A percentile compares a stretch with the other conserved stretches of the same genome.
Evolutionary conservation across 2,329 filamentous ascomycete genomes (phyloP).

Genomic region (Meredithiella fracta): DNA sequence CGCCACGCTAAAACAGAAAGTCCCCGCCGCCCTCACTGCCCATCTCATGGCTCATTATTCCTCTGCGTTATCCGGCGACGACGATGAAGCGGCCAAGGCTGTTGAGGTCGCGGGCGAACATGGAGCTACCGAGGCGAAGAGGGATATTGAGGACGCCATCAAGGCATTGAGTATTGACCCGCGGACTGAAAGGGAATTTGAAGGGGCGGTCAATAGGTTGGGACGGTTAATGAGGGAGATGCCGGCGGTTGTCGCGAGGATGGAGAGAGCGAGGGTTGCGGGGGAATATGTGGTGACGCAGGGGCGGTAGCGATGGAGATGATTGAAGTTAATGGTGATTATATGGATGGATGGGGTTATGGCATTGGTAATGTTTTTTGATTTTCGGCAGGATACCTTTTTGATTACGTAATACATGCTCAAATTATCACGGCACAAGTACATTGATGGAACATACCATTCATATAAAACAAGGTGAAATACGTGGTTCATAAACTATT

Average conservation of each 20-base stretch:
- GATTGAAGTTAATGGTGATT: neutral
- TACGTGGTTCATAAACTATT: too few species aligned
- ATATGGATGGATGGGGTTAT: neutral
- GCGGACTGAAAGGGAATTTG: slow-evolving; percentile 33
- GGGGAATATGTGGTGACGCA: slow-evolving; percentile 38
- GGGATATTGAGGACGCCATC: slow-evolving; percentile 20
- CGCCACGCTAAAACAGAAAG: slow-evolving; percentile 38
- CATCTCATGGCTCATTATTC: slow-evolving; percentile 27
- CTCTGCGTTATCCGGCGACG: slow-evolving; percentile 29
- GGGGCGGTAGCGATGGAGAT: slow-evolving; percentile 14
- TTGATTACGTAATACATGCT: too few species aligned
- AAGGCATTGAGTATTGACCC: slow-evolving; percentile 20
- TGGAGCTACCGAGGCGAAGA: slow-evolving; percentile 16
- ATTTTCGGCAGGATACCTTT: too few species aligned
- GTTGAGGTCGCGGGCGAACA: slow-evolving; percentile 15
- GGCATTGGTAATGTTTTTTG: neutral
- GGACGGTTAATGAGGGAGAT: slow-evolving; percentile 40
- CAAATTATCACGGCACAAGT: too few species aligned
- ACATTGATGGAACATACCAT: too few species aligned
- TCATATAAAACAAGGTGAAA: too few species aligned
- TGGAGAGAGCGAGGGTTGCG: slow-evolving; percentile 46
- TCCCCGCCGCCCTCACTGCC: slow-evolving; percentile 30
- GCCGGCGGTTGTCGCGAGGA: slow-evolving; percentile 45
- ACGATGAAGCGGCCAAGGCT: slow-evolving; percentile 25
- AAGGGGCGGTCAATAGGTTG: slow-evolving; percentile 32